phyloP scores from a whole-genome alignment of 257 asterid genomes.

The Jasminum sambac region DNA sequence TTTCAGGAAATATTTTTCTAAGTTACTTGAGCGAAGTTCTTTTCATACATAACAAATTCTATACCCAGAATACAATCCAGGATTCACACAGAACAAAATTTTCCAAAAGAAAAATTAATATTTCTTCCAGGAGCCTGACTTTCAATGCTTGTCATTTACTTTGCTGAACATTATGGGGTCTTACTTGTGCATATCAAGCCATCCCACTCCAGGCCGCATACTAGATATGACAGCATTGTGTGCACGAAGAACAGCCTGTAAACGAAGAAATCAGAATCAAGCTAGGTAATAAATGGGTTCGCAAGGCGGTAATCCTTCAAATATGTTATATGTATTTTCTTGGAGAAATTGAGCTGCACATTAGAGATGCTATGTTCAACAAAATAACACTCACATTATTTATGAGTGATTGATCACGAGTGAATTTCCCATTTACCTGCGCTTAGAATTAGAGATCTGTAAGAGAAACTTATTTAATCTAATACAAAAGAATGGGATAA shows the following conservation, averaged over 20 bases:
- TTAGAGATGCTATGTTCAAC: not conserved
- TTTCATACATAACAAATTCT: not conserved
- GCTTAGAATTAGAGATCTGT: slow-evolving; percentile 30
- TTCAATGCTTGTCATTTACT: slow-evolving; percentile 13
- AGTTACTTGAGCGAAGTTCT: not conserved
- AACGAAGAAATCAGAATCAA: slow-evolving; percentile 24
- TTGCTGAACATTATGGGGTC: slow-evolving; percentile 26
- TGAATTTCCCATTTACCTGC: slow-evolving; percentile 95
- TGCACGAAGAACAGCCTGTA: slow-evolving; percentile 94
- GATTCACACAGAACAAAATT: not conserved
- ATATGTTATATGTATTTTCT: not conserved
- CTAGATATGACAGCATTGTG: slow-evolving; percentile 91
- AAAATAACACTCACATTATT: slow-evolving; percentile 61
- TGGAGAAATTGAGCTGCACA: slow-evolving; percentile 17
- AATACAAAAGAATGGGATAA: not conserved
- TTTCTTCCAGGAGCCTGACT: slow-evolving; percentile 1
- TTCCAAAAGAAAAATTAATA: not conserved
- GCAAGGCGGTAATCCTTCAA: not conserved
- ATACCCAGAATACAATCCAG: not conserved
- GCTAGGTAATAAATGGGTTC: slow-evolving; percentile 9
- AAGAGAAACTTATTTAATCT: slow-evolving; percentile 5
- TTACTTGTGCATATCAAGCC: slow-evolving; percentile 98
- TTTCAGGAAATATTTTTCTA: not conserved
- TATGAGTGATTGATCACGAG: slow-evolving; percentile 70
- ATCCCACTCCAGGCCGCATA: slow-evolving; percentile 86